Conservation (phyloP, 2,329 filamentous ascomycete genomes). For the Colletotrichum cereale region DNA sequence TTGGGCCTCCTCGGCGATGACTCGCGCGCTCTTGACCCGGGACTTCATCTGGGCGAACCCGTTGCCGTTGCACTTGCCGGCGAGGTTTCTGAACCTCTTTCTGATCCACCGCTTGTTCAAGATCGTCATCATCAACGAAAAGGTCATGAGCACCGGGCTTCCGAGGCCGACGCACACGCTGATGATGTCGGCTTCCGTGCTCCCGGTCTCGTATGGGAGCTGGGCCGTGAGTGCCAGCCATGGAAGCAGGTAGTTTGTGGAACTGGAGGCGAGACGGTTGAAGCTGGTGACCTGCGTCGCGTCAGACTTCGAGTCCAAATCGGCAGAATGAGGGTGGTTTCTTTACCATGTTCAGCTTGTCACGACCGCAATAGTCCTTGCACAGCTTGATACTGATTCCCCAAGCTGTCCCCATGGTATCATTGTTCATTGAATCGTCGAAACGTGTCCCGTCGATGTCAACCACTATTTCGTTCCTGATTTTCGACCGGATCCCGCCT, state of each 20-base stretch:
- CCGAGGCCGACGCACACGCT: slow-evolving; percentile 42
- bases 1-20: slow-evolving; percentile 40
- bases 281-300: slow-evolving; percentile 24
- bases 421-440: neutral
- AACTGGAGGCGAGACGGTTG: slow-evolving; percentile 37
- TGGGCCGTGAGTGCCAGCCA: slow-evolving; percentile 44
- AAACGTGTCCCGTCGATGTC: neutral
- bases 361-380: neutral
- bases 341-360: neutral
- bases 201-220: slow-evolving; percentile 42
- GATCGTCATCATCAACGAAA: slow-evolving; percentile 42
- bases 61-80: neutral
- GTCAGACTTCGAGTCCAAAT: neutral
- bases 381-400: neutral
- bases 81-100: slow-evolving; percentile 35
- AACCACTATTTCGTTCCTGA: neutral
- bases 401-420: neutral
- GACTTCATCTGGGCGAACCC: neutral
- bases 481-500: neutral
- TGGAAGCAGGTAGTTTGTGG: slow-evolving; percentile 42
- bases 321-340: no score
- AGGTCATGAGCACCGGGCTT: slow-evolving; percentile 42
- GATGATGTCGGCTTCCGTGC: slow-evolving; percentile 37
- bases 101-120: slow-evolving; percentile 41
- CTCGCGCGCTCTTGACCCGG: slow-evolving; percentile 29